Percentiles rank a stretch among this genome's conserved stretches.
These are phyloP conservation scores for Vitis hybrid DNA, from an alignment of 177 flowering plant genomes.

Conservation along the genomic window DNA sequence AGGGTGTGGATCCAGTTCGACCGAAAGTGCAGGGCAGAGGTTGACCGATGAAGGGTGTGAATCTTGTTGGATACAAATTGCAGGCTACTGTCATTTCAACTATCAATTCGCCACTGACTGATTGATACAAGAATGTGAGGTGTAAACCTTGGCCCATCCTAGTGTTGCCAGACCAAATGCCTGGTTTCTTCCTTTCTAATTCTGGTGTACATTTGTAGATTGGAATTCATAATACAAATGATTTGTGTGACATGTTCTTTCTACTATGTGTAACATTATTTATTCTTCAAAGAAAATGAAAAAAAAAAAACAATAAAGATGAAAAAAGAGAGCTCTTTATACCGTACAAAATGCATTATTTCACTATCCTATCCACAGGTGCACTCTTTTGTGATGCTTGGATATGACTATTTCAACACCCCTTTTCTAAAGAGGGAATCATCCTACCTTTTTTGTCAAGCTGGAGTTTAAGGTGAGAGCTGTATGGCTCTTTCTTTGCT, in stretches of 20 bases:
- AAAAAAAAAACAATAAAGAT: constrained; percentile 11
- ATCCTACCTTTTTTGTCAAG: too few relatives aligned
- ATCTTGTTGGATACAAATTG: too few relatives aligned
- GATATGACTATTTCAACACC: too few relatives aligned
- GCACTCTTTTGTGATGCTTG: too few relatives aligned
- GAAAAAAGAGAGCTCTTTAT: not conserved
- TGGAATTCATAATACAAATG: constrained; percentile 16
- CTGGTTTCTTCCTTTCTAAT: constrained; percentile 19
- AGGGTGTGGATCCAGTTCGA: constrained; percentile 6
- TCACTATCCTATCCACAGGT: too few relatives aligned
- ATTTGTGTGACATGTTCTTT: constrained; percentile 23
- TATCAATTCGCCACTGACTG: constrained; percentile 1
- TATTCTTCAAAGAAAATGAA: constrained; percentile 22
- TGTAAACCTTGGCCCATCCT: constrained; percentile 10
- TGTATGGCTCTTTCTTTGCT: too few relatives aligned
- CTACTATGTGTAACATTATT: constrained; percentile 29
- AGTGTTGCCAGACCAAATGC: constrained; percentile 15
- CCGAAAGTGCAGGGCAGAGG: not conserved
- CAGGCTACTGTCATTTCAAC: too few relatives aligned
- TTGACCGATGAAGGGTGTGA: too few relatives aligned
- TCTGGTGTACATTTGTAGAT: constrained; percentile 39
- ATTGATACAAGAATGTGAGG: constrained; percentile 13
- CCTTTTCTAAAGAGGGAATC: too few relatives aligned
- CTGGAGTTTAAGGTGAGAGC: too few relatives aligned
- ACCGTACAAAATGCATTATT: too few relatives aligned